phyloP scores from a whole-genome alignment of 1,139 yeast species.

The Zygosaccharomyces pseudobailii region DNA sequence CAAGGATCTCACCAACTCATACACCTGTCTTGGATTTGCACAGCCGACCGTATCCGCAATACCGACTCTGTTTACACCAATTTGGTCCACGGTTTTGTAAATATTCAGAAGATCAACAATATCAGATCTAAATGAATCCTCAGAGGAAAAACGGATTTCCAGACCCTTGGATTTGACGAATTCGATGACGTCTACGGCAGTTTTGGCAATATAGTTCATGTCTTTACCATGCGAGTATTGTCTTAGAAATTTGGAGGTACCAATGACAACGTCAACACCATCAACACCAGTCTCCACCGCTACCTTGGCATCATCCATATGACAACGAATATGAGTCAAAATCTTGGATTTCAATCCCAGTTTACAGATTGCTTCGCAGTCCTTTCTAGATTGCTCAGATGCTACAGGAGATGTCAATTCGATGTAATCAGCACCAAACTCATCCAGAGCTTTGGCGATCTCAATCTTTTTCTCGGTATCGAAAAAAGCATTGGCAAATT shows the following conservation, averaged over 20 bases:
- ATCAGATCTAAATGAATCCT: conserved; percentile 96
- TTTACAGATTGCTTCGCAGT: conserved; percentile 98
- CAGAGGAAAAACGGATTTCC: conserved; percentile 94
- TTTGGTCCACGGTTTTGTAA: conserved; percentile 93
- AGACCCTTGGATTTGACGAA: conserved; percentile 96
- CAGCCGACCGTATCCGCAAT: conserved; percentile 99
- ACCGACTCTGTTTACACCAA: conserved; percentile 98
- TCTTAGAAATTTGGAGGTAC: conserved; percentile 92
- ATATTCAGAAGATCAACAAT: conserved; percentile 91
- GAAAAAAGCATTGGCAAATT: conserved; percentile 95
- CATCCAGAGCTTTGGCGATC: conserved; percentile 95
- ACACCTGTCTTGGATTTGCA: conserved; percentile 98
- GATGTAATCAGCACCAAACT: conserved; percentile 96
- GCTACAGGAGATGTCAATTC: conserved; percentile 98
- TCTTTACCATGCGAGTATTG: conserved; percentile 97
- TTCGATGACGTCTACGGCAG: conserved; percentile 95
- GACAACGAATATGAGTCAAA: conserved; percentile 89
- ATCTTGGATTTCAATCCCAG: conserved; percentile 94
- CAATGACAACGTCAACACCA: conserved; percentile 98
- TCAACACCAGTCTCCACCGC: conserved; percentile 99
- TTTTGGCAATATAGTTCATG: conserved; percentile 95
- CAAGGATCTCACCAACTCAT: conserved; percentile 90
- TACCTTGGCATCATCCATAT: conserved; percentile 96
- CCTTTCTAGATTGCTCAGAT: conserved; percentile 85
- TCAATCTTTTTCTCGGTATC: conserved; percentile 93